A percentile compares a stretch with the other conserved stretches of the same genome.
phyloP scores from a whole-genome alignment of 225 moss, liverwort and hornwort species.

The Climacium dendroides region DNA sequence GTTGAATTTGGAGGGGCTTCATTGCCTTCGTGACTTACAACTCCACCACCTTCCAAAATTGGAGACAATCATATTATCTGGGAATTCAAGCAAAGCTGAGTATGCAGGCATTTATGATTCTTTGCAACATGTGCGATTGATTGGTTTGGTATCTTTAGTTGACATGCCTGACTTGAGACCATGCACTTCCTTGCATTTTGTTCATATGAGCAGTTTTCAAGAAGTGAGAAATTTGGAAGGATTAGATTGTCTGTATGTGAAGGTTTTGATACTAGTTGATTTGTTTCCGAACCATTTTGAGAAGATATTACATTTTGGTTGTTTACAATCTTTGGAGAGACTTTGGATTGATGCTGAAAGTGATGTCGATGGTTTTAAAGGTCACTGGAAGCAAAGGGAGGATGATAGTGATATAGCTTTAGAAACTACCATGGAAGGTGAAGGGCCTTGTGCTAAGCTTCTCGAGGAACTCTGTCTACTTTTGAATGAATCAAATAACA shows the following conservation, averaged over 20 bases:
- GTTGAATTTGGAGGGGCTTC: neutral
- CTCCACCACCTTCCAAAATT: fast-evolving
- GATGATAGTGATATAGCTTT: too few species aligned
- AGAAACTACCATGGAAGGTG: too few species aligned
- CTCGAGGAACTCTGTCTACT: fast-evolving
- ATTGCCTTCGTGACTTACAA: neutral
- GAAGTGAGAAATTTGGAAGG: neutral
- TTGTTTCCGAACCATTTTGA: fast-evolving
- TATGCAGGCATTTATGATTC: neutral
- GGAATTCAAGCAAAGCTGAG: neutral
- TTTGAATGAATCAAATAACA: neutral
- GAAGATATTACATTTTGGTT: fast-evolving
- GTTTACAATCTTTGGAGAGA: neutral
- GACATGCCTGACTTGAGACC: neutral
- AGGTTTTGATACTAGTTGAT: fast-evolving
- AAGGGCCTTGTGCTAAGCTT: neutral
- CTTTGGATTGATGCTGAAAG: fast-evolving
- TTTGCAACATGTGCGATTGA: neutral
- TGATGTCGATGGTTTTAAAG: fast-evolving
- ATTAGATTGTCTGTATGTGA: neutral
- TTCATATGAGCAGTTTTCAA: fast-evolving
- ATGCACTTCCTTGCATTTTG: neutral
- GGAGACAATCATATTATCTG: neutral
- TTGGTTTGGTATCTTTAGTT: fast-evolving
- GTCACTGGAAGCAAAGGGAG: fast-evolving